Evolutionary conservation across 768 basidiomycete species (phyloP), one percentile per base, ranked within the genome.

Genomic region (Russula sp.): DNA sequence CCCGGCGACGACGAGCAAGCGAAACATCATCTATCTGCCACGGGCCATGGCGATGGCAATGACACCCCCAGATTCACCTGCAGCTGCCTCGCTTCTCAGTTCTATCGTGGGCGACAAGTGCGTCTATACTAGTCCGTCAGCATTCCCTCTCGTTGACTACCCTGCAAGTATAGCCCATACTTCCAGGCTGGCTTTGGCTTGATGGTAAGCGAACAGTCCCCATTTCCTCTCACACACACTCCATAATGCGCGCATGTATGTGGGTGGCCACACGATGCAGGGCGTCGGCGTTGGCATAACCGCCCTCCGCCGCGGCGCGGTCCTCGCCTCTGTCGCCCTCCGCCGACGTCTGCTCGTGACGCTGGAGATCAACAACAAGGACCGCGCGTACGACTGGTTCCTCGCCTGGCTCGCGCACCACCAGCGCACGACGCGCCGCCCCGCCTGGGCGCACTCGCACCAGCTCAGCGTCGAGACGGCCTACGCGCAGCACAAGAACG

Each of bases 161-260:
- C 16, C 29, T 29, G 7, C 49, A 81, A 81, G 75, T 68, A 70
- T 69, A 99, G 97, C 72, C 96, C 93, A 41, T 95, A 93, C 76
- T 98, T 99, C 71, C 92, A 96, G 71, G 97, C 96, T 51, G 96
- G 97, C 32, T 98, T 98, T 69, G 97, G 96, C 39, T 82, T 99
- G 41, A 95, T 98, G 94, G 96, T 95, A 66, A 60, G 75, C 63
- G 11, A 29, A 13, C 32, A 0, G 29, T 9, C 10, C 1, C 7
- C 14, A 18, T 10, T 5, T 25, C 16, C 32, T 16, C 48, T 0
- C 25, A 22, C 35, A 38, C 39, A 8, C 10, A 5, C 20, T 46
- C 16, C 3, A 16, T 20, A 22, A 14, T 22, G 32, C n/a, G n/a
- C 13, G 29, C 16, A 29, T 29, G 29, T 8, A 5, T 9, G 45